Base-by-base conservation (phyloP, 2,329 filamentous ascomycete species). In the Talaromyces rugulosus region DNA sequence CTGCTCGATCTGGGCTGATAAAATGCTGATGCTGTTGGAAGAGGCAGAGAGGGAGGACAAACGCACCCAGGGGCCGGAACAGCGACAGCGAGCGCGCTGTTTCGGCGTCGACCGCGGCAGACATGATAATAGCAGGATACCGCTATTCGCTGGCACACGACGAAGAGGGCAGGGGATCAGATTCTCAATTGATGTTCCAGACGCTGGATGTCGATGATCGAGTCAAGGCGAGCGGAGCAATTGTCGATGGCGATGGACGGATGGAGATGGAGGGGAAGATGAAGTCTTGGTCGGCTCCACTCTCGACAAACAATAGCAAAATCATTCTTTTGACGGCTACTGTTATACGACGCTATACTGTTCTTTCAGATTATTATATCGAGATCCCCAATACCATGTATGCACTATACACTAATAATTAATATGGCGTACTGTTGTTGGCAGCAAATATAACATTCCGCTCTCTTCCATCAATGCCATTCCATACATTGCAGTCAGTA, bases 1-100 rank as follows among this genome's bases (percentile, higher is more conserved):
- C 70, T 66, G 33, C 5, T 56, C 31, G 28, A 56, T 8, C 5
- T 7, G 28, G 11, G n/a, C 5, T 14, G n/a, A 9, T 23, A 23
- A 23, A 23, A 23, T 23, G 23, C 23, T 23, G 14, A 5, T 44
- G 40, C 7, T 44, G 40, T 44, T 42, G 40, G n/a, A 42, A 56
- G 59, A 58, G 68, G 68, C 65, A 64, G 66, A 61, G 66, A 27
- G 42, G 23, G 44, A 55, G 12, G 8, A 36, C 33, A 34, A 34
- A 55, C 77, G 70, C 73, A 79, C 77, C 77, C 66, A 79, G 69
- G 65, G 77, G 77, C 67, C 76, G 75, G 67, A 79, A 75, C 55
- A 79, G 71, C 62, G 77, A 79, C 70, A 79, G 68, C 62, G 78
- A 68, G 67, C 73, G 74, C 64, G 75, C 74, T 70, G 72, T 74